These are phyloP conservation scores for Hanseniaspora guilliermondii DNA, from an alignment of 805 yeast genomes.

Conservation along the genomic window DNA sequence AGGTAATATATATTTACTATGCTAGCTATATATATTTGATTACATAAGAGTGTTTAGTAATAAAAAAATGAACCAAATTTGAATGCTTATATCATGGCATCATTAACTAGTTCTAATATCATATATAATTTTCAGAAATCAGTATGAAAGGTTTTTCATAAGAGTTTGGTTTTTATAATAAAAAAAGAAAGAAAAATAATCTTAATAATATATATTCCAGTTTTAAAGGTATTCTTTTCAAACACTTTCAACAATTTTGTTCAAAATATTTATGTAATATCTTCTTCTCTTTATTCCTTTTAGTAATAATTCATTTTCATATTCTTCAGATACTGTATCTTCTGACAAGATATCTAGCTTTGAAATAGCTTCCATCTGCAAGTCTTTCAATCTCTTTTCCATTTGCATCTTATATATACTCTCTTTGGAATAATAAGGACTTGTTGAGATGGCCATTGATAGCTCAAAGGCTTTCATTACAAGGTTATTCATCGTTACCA, in stretches of 20 bases:
- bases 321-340: neutral
- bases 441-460: slow-evolving; percentile 22
- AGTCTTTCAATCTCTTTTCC: slow-evolving; percentile 19
- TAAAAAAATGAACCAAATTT: no score
- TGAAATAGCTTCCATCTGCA: slow-evolving; percentile 17
- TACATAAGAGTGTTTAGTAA: no score
- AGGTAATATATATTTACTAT: neutral
- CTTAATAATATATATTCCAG: neutral
- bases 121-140: no score
- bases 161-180: neutral
- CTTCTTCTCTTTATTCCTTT: slow-evolving; percentile 1
- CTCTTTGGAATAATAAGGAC: slow-evolving; percentile 24
- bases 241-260: neutral
- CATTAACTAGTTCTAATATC: no score
- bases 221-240: neutral
- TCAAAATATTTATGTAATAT: neutral
- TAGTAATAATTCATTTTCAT: neutral
- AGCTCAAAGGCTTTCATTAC: slow-evolving; percentile 28
- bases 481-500: slow-evolving; percentile 25
- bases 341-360: neutral
- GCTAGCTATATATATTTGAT: no score
- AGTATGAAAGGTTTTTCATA: no score
- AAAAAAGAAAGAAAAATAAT: neutral
- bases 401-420: slow-evolving; percentile 19
- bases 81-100: no score